Evolutionary conservation across 768 basidiomycete species (phyloP).

Genomic region (Podaxis carcinomalis): DNA sequence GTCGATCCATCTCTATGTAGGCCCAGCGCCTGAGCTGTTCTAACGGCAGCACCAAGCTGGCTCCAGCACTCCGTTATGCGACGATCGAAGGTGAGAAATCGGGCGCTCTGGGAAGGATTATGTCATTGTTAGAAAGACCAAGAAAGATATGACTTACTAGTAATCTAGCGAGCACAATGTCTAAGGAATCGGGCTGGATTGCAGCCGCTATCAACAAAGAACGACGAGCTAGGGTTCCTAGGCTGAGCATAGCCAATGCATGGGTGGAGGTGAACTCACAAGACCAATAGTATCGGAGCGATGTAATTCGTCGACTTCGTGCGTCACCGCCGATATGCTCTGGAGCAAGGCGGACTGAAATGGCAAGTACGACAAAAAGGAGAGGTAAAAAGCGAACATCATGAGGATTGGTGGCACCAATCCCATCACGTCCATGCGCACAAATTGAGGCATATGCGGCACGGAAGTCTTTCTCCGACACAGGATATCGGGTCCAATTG

Average conservation of each 20-base stretch:
- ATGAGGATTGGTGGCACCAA: constrained; percentile 60
- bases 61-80: constrained; percentile 96
- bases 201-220: constrained; percentile 89
- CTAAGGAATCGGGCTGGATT: constrained; percentile 88
- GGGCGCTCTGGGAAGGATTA: constrained; percentile 38
- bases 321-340: constrained; percentile 81
- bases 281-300: constrained; percentile 92
- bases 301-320: constrained; percentile 69
- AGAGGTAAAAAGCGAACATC: constrained; percentile 85
- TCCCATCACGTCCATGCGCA: constrained; percentile 55
- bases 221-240: constrained; percentile 57
- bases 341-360: constrained; percentile 80
- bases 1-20: constrained; percentile 85
- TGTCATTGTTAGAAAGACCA: neutral
- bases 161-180: constrained; percentile 89
- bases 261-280: constrained; percentile 48
- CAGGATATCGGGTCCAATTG: constrained; percentile 92
- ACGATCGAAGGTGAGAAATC: constrained; percentile 67
- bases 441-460: constrained; percentile 61
- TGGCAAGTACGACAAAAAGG: constrained; percentile 90
- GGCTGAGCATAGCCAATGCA: constrained; percentile 14
- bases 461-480: constrained; percentile 82
- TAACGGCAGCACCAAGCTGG: constrained; percentile 86
- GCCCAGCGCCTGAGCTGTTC: constrained; percentile 92
- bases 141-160: constrained; percentile 50